Base-by-base conservation (phyloP, 768 basidiomycete genomes). In the Auriscalpium microsporum region DNA sequence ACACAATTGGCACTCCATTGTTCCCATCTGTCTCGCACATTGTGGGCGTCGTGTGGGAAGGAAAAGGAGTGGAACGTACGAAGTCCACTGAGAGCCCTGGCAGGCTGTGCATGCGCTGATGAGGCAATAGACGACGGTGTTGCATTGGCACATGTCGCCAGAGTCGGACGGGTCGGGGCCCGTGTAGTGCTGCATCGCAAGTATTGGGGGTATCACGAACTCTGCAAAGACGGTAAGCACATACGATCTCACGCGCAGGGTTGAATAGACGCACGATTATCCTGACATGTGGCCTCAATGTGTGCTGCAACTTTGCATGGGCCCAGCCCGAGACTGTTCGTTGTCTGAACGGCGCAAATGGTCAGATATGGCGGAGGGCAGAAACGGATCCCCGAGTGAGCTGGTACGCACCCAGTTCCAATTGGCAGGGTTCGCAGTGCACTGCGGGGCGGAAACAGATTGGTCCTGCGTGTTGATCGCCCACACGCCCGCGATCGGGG, bases 91-190 rank as follows among this genome's bases (percentile, higher is more conserved):
- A 10, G 48, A 35, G 35, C 35, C 48, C 42, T 57, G 56, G 21
- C 56, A 57, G 11, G 48, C 56, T 34, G 40, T 34, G 33, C 56
- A 57, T 16, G 48, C 56, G 8, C 52, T 49, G 3, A 57, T 45
- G 33, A 38, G 6, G 1, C 50, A 57, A 50, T 57, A 57, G 7
- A 45, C 17, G 17, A 57, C 56, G 21, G 52, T n/a, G 23, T 54
- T 57, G 42, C 56, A 57, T 28, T 48, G 17, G 53, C 56, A 57
- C 1, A 33, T 10, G 23, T 50, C n/a, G n/a, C n/a, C n/a, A n/a
- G 9, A 17, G 10, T 45, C 33, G 3, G 38, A 10, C 11, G 33
- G 23, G 16, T 45, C 40, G 8, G 56, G 56, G 34, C 56, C 56
- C 17, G 46, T 36, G 53, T 57, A 57, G 19, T 21, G 52, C 23